phyloP scores from a whole-genome alignment of 441 rosid genomes.

The Biscutella auriculata region DNA sequence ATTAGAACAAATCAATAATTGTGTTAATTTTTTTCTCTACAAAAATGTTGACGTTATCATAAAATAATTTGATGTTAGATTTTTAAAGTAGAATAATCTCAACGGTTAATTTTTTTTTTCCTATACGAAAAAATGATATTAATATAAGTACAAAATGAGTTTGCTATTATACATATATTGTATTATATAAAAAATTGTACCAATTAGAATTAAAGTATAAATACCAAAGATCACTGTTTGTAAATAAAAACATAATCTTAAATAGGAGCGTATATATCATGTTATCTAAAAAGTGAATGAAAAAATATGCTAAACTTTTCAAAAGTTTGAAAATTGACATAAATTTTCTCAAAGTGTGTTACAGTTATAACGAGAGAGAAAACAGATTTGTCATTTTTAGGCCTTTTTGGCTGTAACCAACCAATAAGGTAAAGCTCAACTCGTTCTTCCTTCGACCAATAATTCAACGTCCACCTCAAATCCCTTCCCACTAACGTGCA shows the following conservation, averaged over 20 bases:
- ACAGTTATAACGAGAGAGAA: constrained; percentile 1
- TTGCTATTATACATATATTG: too few relatives aligned
- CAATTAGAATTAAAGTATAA: too few relatives aligned
- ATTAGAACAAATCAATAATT: too few relatives aligned
- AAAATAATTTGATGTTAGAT: too few relatives aligned
- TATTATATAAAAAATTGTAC: too few relatives aligned
- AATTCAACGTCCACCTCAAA: constrained; percentile 20
- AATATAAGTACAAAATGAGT: too few relatives aligned
- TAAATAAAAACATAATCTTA: neutral
- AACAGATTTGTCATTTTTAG: neutral
- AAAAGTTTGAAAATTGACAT: neutral
- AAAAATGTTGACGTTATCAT: too few relatives aligned
- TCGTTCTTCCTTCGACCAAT: constrained; percentile 9
- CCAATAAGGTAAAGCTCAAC: constrained; percentile 6
- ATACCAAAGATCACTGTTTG: neutral
- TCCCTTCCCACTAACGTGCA: constrained; percentile 11
- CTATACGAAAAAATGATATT: too few relatives aligned
- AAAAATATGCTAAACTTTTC: neutral
- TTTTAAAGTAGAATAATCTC: too few relatives aligned
- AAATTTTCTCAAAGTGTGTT: neutral
- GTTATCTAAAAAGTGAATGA: neutral
- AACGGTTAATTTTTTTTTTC: too few relatives aligned
- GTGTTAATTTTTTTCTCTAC: too few relatives aligned
- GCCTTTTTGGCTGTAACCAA: constrained; percentile 12
- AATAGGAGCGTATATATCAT: neutral